phyloP scores from a whole-genome alignment of 805 yeast species.

The Zygoascus tannicola region DNA sequence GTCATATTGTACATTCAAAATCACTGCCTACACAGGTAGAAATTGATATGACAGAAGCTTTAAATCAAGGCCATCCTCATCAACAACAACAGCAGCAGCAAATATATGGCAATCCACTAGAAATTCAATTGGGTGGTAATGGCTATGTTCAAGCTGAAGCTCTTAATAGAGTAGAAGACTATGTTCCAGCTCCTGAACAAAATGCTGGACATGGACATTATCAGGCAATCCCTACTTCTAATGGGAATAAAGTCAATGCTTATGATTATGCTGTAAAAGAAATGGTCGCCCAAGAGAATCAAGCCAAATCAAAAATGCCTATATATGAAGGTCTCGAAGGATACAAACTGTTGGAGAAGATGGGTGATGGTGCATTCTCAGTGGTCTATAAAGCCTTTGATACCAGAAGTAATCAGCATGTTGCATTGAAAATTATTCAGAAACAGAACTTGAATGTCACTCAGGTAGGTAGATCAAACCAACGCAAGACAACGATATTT shows the following conservation, averaged over 20 bases:
- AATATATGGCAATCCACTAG: no score
- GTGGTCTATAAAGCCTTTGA: constrained; percentile 68
- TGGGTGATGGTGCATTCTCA: constrained; percentile 78
- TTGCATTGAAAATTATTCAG: constrained; percentile 71
- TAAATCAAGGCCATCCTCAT: no score
- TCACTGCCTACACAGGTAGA: neutral
- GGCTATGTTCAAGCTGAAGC: no score
- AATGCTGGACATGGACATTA: no score
- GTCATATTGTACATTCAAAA: neutral
- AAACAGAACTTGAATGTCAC: constrained; percentile 40
- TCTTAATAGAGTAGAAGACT: no score
- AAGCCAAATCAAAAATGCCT: constrained; percentile 26
- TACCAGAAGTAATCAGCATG: constrained; percentile 32
- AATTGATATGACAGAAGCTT: neutral
- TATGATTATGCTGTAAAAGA: constrained; percentile 31
- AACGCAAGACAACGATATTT: no score
- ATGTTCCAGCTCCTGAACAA: no score
- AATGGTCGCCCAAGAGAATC: constrained; percentile 34
- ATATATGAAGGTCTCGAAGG: constrained; percentile 32
- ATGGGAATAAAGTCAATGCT: constrained; percentile 18
- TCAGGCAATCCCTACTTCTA: constrained; percentile 1
- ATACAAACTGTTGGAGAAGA: constrained; percentile 31
- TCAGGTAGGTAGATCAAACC: constrained; percentile 23
- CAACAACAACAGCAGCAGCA: no score
- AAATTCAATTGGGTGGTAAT: no score